Conservation (phyloP, 2,329 filamentous ascomycete genomes). For the Verticillium dahliae region DNA sequence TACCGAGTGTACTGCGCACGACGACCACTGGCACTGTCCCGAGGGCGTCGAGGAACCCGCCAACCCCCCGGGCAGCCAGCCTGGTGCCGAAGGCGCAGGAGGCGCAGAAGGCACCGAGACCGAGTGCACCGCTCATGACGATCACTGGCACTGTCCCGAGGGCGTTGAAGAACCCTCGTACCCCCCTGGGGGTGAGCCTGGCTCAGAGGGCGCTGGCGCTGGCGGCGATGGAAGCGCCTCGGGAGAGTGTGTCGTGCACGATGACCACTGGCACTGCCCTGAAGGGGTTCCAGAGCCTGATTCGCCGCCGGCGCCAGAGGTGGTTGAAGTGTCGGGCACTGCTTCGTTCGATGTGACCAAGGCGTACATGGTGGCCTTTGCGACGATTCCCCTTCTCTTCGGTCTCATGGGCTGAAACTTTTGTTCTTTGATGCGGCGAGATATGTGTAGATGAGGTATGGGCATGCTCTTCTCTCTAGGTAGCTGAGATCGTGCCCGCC, state of each 20-base stretch:
- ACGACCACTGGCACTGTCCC: constrained; percentile 8
- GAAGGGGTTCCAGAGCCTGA: constrained; percentile 5
- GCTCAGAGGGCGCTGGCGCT: not conserved
- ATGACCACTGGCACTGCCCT: constrained; percentile 8
- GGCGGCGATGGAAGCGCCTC: not conserved
- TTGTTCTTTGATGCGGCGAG: not conserved
- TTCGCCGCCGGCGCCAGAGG: not conserved
- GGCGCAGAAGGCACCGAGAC: not conserved
- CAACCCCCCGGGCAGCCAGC: not conserved
- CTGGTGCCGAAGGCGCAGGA: not conserved
- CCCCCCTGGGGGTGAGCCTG: not conserved
- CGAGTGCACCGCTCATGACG: not conserved
- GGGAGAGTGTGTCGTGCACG: not conserved
- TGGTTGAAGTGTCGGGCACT: not conserved
- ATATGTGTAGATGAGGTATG: not conserved
- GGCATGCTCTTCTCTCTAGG: not conserved
- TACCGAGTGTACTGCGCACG: not conserved
- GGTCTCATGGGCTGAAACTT: not conserved
- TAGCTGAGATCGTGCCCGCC: not conserved
- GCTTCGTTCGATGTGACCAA: not conserved
- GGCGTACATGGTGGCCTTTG: not conserved
- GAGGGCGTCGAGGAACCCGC: not conserved
- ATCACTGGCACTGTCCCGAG: constrained; percentile 8
- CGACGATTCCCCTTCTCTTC: not conserved
- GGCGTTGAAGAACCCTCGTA: not conserved